These are phyloP conservation scores for Corylus heterophylla DNA, from an alignment of 306 rosid species.

Conservation along the genomic window DNA sequence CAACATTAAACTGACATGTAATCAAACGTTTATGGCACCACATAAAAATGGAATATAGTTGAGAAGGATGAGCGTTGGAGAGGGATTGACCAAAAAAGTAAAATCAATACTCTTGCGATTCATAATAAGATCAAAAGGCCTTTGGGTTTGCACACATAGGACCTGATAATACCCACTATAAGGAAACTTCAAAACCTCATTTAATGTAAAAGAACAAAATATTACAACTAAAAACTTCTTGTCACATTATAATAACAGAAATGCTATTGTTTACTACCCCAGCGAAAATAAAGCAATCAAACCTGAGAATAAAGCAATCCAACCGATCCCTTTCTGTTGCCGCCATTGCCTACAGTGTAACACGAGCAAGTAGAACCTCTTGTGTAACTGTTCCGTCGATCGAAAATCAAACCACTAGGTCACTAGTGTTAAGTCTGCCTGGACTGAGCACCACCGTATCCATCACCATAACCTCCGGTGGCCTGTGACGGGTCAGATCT, in stretches of 20 bases:
- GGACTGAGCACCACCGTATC: conserved; percentile 53
- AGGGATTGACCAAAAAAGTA: not conserved
- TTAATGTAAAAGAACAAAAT: not conserved
- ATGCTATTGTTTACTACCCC: conserved; percentile 34
- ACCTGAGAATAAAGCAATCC: conserved; percentile 37
- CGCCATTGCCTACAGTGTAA: conserved; percentile 16
- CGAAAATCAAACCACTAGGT: conserved; percentile 24
- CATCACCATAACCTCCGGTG: conserved; percentile 38
- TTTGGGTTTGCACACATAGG: not conserved
- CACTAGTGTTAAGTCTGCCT: conserved; percentile 42
- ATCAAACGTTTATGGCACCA: no score
- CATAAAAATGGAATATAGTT: no score
- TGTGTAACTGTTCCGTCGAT: conserved; percentile 13
- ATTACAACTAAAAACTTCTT: conserved; percentile 31
- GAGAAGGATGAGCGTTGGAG: not conserved
- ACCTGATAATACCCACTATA: not conserved
- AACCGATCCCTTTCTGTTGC: conserved; percentile 24
- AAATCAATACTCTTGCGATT: not conserved
- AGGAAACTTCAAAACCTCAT: conserved; percentile 9
- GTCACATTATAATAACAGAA: conserved; percentile 39
- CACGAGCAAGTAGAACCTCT: conserved; percentile 4
- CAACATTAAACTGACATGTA: no score
- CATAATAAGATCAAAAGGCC: not conserved
- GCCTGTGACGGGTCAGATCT: conserved; percentile 58
- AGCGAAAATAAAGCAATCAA: conserved; percentile 5